Conservation (phyloP, 2,329 filamentous ascomycete species). For the Claviceps sp. region DNA sequence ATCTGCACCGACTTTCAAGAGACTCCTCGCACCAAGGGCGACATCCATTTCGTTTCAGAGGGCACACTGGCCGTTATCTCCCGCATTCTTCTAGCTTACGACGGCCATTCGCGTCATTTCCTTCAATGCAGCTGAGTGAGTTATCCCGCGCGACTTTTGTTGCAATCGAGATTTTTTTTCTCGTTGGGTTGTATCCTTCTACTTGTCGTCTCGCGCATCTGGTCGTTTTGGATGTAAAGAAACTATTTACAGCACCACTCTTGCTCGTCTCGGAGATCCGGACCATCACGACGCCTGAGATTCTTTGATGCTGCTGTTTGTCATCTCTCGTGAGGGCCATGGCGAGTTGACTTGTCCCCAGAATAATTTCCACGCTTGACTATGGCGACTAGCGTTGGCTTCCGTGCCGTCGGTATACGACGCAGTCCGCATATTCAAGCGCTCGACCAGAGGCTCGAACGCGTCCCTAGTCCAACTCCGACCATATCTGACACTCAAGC, state of each 20-base stretch:
- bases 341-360: constrained; percentile 19
- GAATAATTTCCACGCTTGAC: constrained; percentile 24
- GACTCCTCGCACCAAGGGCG: background rate
- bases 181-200: background rate
- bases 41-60: background rate
- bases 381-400: constrained; percentile 18
- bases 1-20: background rate
- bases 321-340: constrained; percentile 14
- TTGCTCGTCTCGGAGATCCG: background rate
- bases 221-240: background rate
- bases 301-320: constrained; percentile 7
- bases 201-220: background rate
- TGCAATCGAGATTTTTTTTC: background rate
- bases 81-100: background rate
- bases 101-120: background rate
- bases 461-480: constrained; percentile 20
- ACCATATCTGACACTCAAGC: constrained; percentile 24
- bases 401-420: constrained; percentile 13
- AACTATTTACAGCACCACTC: background rate
- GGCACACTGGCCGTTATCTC: background rate
- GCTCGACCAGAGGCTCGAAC: constrained; percentile 19
- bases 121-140: background rate
- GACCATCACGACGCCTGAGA: background rate
- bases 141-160: background rate
- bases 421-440: constrained; percentile 27